Conservation (phyloP, 345 rosid genomes). For the Psidium guajava region DNA sequence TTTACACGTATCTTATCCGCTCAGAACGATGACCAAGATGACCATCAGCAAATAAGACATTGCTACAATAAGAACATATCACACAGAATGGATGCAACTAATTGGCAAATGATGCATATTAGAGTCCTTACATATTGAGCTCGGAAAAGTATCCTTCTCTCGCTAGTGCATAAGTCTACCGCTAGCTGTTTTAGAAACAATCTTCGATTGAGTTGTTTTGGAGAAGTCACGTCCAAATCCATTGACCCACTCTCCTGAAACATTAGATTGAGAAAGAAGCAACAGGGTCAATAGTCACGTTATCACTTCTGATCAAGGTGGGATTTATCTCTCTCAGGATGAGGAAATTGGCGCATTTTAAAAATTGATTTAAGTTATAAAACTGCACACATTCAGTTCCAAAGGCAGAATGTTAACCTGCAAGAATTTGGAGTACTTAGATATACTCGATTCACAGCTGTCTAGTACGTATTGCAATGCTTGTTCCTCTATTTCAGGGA, state of each 20-base stretch:
- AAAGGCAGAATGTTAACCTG: conserved; percentile 38
- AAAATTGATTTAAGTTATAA: neutral
- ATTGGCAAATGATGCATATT: neutral
- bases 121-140: conserved; percentile 67
- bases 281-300: neutral
- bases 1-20: neutral
- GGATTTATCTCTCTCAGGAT: neutral
- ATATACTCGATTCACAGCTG: conserved; percentile 76
- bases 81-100: neutral
- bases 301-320: neutral
- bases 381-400: neutral
- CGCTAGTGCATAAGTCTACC: conserved; percentile 82
- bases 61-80: neutral
- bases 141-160: conserved; percentile 76
- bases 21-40: neutral
- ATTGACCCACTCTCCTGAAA: conserved; percentile 79
- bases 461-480: conserved; percentile 71
- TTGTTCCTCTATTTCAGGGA: conserved; percentile 67
- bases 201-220: conserved; percentile 78
- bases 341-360: neutral
- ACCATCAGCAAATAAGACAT: neutral
- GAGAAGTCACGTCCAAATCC: conserved; percentile 94
- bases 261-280: neutral
- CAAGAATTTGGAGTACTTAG: conserved; percentile 72
- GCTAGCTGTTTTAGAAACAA: conserved; percentile 89